A percentile compares a stretch with the other conserved stretches of the same genome.
Conservation (phyloP, 352 stramenopile species). For the Globisporangium nagaii region DNA sequence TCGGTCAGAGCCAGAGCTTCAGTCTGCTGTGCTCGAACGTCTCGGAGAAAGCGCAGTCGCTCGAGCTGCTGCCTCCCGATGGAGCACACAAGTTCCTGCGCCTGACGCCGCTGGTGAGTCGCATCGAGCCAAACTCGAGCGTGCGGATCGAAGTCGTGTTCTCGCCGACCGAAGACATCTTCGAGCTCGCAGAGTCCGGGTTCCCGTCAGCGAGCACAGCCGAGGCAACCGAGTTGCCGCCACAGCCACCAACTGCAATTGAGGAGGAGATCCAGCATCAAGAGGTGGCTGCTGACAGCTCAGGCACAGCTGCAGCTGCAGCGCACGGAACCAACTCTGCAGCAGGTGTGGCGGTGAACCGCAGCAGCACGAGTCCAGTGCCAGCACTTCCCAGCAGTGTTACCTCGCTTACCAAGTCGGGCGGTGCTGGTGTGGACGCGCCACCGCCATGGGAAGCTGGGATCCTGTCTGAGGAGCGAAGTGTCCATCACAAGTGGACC, state of each 20-base stretch:
- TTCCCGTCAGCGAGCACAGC: background rate
- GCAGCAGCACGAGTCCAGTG: background rate
- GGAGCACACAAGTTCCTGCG: slow-evolving; percentile 29
- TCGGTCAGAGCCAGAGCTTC: slow-evolving; percentile 30
- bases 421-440: background rate
- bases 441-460: slow-evolving; percentile 6
- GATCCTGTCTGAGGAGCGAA: slow-evolving; percentile 40
- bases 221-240: background rate
- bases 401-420: background rate
- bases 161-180: slow-evolving; percentile 36
- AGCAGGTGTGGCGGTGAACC: background rate
- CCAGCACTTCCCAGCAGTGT: background rate
- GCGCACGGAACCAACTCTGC: background rate
- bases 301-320: background rate
- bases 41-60: slow-evolving; percentile 18
- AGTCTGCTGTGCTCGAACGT: slow-evolving; percentile 26
- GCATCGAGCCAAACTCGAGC: slow-evolving; percentile 29
- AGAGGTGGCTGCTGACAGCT: background rate
- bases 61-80: slow-evolving; percentile 25
- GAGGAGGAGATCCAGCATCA: background rate
- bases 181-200: slow-evolving; percentile 20
- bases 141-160: slow-evolving; percentile 84
- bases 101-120: slow-evolving; percentile 64
- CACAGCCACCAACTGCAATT: background rate
- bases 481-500: slow-evolving; percentile 73